Base-by-base conservation (phyloP, 805 yeast genomes). In the Pichia insulana region DNA sequence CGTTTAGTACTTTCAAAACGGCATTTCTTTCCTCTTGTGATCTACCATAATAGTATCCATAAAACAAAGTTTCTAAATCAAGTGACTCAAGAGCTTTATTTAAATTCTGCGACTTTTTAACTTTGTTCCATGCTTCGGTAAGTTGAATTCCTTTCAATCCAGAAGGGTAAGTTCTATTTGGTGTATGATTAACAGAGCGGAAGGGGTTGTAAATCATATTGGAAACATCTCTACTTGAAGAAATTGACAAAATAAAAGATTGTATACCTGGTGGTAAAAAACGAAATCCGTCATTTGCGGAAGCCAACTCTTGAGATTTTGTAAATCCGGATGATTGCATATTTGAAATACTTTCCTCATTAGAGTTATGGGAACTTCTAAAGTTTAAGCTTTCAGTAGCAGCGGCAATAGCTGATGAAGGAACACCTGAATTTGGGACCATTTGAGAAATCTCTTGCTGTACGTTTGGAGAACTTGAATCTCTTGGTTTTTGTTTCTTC, bases 11-110 rank as follows among this genome's bases (percentile, higher is more conserved):
- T 6, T 55, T 39, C 8, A 57, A 50, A 5, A 71, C 66, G 30
- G 67, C 57, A 15, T 57, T 55, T 43, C 69, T 59, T 50, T 70
- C 74, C 39, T 61, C 49, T 11, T 64, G 65, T 4, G 73, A 67
- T 4, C 65, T 54, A 2, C 70, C 66, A 52, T 57, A 70, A 48
- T 70, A 70, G 50, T 59, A 68, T 30, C 70, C 71, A 48, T 64
- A 70, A 45, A 70, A 70, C 37, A 70, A 48, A 13, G 71, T 64
- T 6, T 56, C 57, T n/a, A 58, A 49, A 39, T 59, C 67, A 20
- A 60, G 51, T 33, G 52, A 50, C 31, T 52, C 55, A 1, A 62
- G 58, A 37, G 51, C 54, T 13, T 50, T 28, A 26, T 54, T 58
- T 12, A 62, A 35, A 38, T 55, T 52, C 8, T 37, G 38, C 11